These are phyloP conservation scores for Aulographum hederae DNA, from an alignment of 2,329 filamentous ascomycete species.

Conservation along the genomic window DNA sequence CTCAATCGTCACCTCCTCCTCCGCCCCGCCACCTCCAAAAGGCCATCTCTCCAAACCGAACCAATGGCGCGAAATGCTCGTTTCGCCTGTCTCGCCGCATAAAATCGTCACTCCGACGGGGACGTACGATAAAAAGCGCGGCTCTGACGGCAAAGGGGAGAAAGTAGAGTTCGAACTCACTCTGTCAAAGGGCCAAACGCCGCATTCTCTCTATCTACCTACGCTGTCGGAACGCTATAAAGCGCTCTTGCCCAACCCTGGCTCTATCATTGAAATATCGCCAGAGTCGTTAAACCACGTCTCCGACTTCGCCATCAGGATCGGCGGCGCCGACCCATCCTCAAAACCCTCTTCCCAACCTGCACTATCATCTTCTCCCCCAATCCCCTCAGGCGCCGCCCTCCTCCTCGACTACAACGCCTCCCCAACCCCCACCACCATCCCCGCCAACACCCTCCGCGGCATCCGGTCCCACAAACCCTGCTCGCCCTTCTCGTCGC, in stretches of 20 bases:
- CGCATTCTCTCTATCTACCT: constrained; percentile 71
- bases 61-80: constrained; percentile 25
- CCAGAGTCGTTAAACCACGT: constrained; percentile 72
- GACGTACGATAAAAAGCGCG: constrained; percentile 24
- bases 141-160: no score
- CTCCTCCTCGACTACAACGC: constrained; percentile 95
- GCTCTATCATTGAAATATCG: constrained; percentile 71
- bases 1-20: constrained; percentile 26
- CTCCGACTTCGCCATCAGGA: constrained; percentile 63
- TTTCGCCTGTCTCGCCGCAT: constrained; percentile 20
- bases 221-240: constrained; percentile 65
- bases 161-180: constrained; percentile 57
- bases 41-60: constrained; percentile 14
- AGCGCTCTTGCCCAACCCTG: constrained; percentile 46
- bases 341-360: constrained; percentile 6
- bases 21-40: constrained; percentile 18
- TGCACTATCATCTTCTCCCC: constrained; percentile 4
- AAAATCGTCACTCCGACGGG: constrained; percentile 30
- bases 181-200: constrained; percentile 55
- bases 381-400: constrained; percentile 57
- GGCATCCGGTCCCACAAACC: constrained; percentile 64
- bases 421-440: constrained; percentile 37
- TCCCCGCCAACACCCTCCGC: constrained; percentile 77
- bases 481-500: constrained; percentile 61
- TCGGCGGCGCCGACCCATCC: constrained; percentile 52